Conservation (phyloP, 345 rosid genomes). For the Lepidium africanum region DNA sequence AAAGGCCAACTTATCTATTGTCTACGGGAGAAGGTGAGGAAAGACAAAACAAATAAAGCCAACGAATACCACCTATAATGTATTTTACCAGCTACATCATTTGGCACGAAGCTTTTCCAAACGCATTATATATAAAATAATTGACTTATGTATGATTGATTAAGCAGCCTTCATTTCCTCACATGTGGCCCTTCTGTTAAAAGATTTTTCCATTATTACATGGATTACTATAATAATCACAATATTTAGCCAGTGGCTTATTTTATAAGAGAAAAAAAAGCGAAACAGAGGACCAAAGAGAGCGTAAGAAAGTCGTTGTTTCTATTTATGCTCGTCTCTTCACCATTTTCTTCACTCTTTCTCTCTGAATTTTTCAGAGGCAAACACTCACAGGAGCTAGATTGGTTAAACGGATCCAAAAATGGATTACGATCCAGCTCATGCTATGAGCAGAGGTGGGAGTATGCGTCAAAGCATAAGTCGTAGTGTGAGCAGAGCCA, state of each 20-base stretch:
- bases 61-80: neutral
- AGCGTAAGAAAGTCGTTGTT: neutral
- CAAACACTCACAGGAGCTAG: neutral
- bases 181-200: constrained; percentile 1
- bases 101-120: neutral
- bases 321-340: constrained; percentile 7
- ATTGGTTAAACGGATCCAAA: neutral
- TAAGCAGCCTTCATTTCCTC: neutral
- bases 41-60: neutral
- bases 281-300: neutral
- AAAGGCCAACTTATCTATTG: neutral
- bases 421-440: constrained; percentile 26
- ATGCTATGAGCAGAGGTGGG: constrained; percentile 18
- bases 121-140: neutral
- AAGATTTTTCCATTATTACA: neutral
- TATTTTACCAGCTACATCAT: constrained; percentile 14
- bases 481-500: constrained; percentile 54
- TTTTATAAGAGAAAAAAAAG: neutral
- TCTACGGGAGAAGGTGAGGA: neutral
- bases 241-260: neutral
- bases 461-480: constrained; percentile 38
- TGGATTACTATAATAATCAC: neutral
- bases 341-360: neutral
- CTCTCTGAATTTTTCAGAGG: neutral
- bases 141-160: neutral